phyloP scores from a whole-genome alignment of 805 yeast genomes.

The Kluyveromyces dobzhanskii region DNA sequence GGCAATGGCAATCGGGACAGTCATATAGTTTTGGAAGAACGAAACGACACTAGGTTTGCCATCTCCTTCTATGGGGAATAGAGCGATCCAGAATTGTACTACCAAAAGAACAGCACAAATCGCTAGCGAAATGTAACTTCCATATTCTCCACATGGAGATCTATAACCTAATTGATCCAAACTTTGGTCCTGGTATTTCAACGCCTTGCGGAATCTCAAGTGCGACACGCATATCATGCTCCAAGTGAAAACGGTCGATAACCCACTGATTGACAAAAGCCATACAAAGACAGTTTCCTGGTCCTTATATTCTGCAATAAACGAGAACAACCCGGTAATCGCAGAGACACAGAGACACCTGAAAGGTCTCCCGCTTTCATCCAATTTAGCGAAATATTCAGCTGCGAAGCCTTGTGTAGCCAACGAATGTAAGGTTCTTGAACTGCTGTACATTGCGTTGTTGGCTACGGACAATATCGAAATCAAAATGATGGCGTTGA shows the following conservation, averaged over 20 bases:
- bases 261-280: constrained; percentile 67
- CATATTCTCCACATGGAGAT: constrained; percentile 50
- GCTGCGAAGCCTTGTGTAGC: constrained; percentile 47
- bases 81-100: constrained; percentile 68
- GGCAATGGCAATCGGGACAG: constrained; percentile 36
- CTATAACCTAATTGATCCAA: constrained; percentile 49
- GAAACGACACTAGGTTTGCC: constrained; percentile 27
- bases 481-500: constrained; percentile 51
- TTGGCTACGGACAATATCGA: constrained; percentile 56
- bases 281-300: constrained; percentile 57
- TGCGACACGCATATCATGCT: constrained; percentile 62
- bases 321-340: constrained; percentile 47
- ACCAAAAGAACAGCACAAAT: constrained; percentile 46
- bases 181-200: constrained; percentile 42
- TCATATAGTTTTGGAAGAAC: constrained; percentile 47
- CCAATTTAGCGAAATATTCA: constrained; percentile 37
- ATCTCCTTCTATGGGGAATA: constrained; percentile 43
- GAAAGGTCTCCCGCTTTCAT: constrained; percentile 46
- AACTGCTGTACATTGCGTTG: constrained; percentile 50
- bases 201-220: constrained; percentile 55
- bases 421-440: constrained; percentile 49
- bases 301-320: constrained; percentile 51
- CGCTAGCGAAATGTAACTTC: constrained; percentile 45
- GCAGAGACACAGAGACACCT: constrained; percentile 36
- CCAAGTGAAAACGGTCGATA: constrained; percentile 73